Percentiles rank a stretch among this genome's conserved stretches.
phyloP scores from a whole-genome alignment of 2,329 filamentous ascomycete species.

The Epichloe amarillans region DNA sequence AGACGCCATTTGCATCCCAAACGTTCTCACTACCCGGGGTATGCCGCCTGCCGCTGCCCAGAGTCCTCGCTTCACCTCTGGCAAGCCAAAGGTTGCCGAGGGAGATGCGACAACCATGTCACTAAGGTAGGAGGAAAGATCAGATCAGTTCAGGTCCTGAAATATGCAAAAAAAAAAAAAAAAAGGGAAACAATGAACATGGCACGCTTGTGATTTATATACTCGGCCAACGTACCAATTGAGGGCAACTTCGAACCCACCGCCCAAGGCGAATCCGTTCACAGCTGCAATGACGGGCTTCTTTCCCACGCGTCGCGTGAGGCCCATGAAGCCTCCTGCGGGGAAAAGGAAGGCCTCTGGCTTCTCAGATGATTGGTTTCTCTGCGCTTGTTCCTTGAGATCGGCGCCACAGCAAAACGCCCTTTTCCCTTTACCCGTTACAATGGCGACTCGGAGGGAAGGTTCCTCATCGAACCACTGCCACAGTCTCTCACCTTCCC shows the following conservation, averaged over 20 bases:
- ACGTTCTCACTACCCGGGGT: conserved; percentile 33
- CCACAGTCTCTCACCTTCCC: conserved; percentile 34
- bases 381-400: conserved; percentile 31
- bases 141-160: neutral
- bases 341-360: conserved; percentile 15
- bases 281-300: conserved; percentile 48
- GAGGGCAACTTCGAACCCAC: conserved; percentile 42
- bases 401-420: conserved; percentile 44
- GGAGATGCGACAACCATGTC: conserved; percentile 40
- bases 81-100: conserved; percentile 36
- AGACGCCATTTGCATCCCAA: conserved; percentile 31
- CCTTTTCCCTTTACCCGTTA: conserved; percentile 37
- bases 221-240: conserved; percentile 29
- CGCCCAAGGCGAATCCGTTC: conserved; percentile 43
- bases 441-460: conserved; percentile 30
- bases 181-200: too few relatives aligned
- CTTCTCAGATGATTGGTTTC: conserved; percentile 10
- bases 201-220: too few relatives aligned
- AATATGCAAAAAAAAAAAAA: neutral
- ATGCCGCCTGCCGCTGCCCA: conserved; percentile 39
- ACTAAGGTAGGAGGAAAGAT: conserved; percentile 12
- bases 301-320: conserved; percentile 42
- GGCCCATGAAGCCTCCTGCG: conserved; percentile 29
- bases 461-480: conserved; percentile 41
- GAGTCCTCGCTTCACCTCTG: conserved; percentile 40